Evolutionary conservation across 2,329 filamentous ascomycete species (phyloP), one percentile per base, ranked within the genome.

Genomic region (Byssoonygena ceratinophila): DNA sequence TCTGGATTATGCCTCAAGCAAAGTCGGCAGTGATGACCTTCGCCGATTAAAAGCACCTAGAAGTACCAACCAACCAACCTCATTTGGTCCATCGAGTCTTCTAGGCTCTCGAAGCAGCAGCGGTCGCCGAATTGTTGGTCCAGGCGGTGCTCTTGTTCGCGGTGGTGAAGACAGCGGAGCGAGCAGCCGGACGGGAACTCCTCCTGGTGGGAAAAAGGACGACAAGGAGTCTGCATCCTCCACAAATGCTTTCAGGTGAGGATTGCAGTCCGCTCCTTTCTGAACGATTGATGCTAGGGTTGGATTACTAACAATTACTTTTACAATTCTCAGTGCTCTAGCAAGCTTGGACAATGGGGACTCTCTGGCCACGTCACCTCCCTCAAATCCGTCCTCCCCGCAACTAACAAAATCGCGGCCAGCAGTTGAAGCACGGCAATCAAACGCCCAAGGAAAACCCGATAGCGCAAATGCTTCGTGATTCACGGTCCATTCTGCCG

Each of bases 161-260:
- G 79, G 82, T 56, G 83, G 82, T 55, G 89, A 94, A 63, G 89
- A 94, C 61, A 96, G 90, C 56, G 86, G 82, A 61, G 81, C 84
- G 60, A 94, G 88, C 52, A 96, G 90, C 55, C 83, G 92, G 60
- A 94, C 88, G 52, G 87, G 86, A 62, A 97, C 91, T 46, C 90
- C 90, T 52, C 86, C 89, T 43, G 76, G 76, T 22, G 74, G 76
- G 62, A 66, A 68, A 61, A 81, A 83, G 68, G 76, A 81, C 60
- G 72, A 77, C 57, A 77, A 78, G 66, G 72, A 76, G 57, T 79
- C 78, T 62, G 78, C 79, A 50, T 84, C 81, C 55, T 85, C 85
- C 64, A 81, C 83, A 60, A 98, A 98, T 76, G 84, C 90, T 61
- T 98, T 95, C 75, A 91, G 88, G 90, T 96, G 81, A 77, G 84